A percentile compares a stretch with the other conserved stretches of the same genome.
phyloP scores from a whole-genome alignment of 2,329 filamentous ascomycete genomes.

The Fusarium dimerum region DNA sequence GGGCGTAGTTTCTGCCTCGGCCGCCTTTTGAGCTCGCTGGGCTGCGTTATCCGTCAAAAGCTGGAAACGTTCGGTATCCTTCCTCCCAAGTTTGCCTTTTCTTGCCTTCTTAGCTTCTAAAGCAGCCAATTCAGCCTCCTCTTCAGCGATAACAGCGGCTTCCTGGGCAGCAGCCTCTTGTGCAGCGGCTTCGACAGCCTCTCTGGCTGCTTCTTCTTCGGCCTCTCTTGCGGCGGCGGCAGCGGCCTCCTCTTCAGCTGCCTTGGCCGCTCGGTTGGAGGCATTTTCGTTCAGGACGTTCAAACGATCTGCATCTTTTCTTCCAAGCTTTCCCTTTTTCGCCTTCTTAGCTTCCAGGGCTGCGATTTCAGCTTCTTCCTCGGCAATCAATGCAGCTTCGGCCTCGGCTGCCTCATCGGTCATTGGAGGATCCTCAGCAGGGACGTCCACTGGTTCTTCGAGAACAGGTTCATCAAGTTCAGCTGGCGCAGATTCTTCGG shows the following conservation, averaged over 20 bases:
- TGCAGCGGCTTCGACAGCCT: slow-evolving; percentile 6
- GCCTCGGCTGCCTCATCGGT: slow-evolving; percentile 12
- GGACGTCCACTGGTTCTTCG: slow-evolving; percentile 5
- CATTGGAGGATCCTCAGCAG: neutral
- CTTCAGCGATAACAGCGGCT: slow-evolving; percentile 22
- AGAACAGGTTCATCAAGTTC: neutral
- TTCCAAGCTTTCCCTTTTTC: slow-evolving; percentile 23
- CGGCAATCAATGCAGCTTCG: slow-evolving; percentile 12
- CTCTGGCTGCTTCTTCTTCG: slow-evolving; percentile 15
- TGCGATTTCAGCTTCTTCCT: slow-evolving; percentile 31
- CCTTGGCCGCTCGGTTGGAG: slow-evolving; percentile 22
- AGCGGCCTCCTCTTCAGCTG: slow-evolving; percentile 19
- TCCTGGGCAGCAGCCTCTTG: slow-evolving; percentile 5
- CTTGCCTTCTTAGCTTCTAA: slow-evolving; percentile 50
- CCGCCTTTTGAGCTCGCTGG: slow-evolving; percentile 23
- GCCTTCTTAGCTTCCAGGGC: slow-evolving; percentile 22
- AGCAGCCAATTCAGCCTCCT: slow-evolving; percentile 37
- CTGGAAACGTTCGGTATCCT: slow-evolving; percentile 46
- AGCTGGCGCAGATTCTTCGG: neutral
- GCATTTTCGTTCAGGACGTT: slow-evolving; percentile 21
- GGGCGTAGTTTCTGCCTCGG: slow-evolving; percentile 2
- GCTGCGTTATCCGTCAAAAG: slow-evolving; percentile 35
- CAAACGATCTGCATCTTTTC: slow-evolving; percentile 22
- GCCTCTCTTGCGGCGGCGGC: slow-evolving; percentile 9
- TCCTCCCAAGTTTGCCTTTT: slow-evolving; percentile 42